These are phyloP conservation scores for Capsella rubella DNA, from an alignment of 441 rosid genomes.

Conservation along the genomic window DNA sequence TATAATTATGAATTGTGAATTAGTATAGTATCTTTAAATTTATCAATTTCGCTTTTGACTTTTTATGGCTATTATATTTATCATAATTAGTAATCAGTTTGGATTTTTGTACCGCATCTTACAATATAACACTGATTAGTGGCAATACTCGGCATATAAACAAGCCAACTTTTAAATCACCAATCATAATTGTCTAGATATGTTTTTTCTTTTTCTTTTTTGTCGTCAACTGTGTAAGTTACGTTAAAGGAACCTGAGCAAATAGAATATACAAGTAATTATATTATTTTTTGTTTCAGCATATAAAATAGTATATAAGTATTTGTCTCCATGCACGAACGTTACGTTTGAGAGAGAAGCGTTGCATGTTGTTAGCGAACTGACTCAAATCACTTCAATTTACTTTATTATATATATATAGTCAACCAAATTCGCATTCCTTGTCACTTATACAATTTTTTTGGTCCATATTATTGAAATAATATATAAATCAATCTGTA, in stretches of 20 bases:
- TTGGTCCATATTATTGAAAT: background rate
- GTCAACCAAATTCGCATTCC: constrained; percentile 41
- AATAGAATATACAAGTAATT: background rate
- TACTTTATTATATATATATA: constrained; percentile 20
- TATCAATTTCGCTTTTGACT: no score
- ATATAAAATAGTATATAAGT: background rate
- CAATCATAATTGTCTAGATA: no score
- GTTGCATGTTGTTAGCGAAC: constrained; percentile 32
- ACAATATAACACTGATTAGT: background rate
- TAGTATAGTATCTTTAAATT: no score
- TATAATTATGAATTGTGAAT: no score
- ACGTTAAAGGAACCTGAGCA: constrained; percentile 4
- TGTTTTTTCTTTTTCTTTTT: no score
- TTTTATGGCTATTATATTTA: no score
- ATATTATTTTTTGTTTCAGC: background rate
- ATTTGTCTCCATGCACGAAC: constrained; percentile 37
- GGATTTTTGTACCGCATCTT: background rate
- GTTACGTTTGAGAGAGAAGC: constrained; percentile 26
- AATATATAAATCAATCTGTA: background rate
- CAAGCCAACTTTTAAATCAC: no score
- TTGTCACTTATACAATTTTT: constrained; percentile 13
- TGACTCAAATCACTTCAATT: background rate
- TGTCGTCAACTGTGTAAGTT: no score
- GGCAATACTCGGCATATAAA: no score
- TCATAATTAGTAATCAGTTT: background rate